Base-by-base conservation (phyloP, 495 filamentous ascomycete species). In the Viridothelium virens region DNA sequence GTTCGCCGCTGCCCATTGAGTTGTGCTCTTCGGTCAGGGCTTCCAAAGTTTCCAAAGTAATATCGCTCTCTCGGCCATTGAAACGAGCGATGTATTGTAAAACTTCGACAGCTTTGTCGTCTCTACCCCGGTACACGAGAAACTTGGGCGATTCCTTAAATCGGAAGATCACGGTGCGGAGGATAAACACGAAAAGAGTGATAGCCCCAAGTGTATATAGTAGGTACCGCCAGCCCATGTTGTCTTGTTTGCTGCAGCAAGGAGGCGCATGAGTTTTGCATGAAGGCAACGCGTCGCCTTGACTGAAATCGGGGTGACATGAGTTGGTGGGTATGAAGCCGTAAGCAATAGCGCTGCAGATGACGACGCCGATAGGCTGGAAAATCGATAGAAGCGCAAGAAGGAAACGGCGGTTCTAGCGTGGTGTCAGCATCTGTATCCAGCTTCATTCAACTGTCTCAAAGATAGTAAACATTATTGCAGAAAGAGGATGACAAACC, bases 181-280 rank as follows among this genome's bases (percentile, higher is more conserved):
- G 67, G 68, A 79, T 69, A 67, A 81, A 81, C 25, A 81, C 73
- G n/a, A 74, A 61, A 1, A 81, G 70, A 6, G 77, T 78, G 61
- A 81, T 74, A 1, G 67, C 73, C 10, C 80, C 80, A 5, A 81
- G 62, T 5, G 75, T 77, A 62, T 74, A 84, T 68, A 79, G 74
- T 11, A 84, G 73, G 67, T 85, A 85, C 14, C 84, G 77, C 83
- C 83, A 86, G 3, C 83, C 83, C 68, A 74, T 74, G 70, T 84
- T 86, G 64, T 79, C 77, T 0, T 67, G 73, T 38, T 78, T 74
- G 0, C 74, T 79, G 66, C 84, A 87, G 63, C 79, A 81, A 16
- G 74, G 68, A 34, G 69, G 56, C 16, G 67, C 64, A 36, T 74
- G 71, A 12, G 56, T 65, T 37, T 69, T 74, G 70, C 79, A 81